Evolutionary conservation across 2,329 filamentous ascomycete species (phyloP).

Genomic region (Niveomyces coronatus): DNA sequence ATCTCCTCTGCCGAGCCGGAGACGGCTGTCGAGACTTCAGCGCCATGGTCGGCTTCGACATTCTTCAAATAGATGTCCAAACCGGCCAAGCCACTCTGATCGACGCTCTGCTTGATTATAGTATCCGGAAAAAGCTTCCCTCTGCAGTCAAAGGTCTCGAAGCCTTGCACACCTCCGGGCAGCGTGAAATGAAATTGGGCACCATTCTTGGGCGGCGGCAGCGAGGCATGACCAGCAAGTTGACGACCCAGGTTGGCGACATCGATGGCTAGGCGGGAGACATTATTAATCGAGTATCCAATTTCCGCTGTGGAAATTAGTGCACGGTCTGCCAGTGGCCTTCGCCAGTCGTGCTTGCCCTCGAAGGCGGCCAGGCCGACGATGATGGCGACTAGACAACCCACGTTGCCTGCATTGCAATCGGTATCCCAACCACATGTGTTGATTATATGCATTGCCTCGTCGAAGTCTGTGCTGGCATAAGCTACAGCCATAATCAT

Average conservation of each 20-base stretch:
- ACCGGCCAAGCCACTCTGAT: too few relatives aligned
- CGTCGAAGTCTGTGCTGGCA: conserved; percentile 19
- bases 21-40: too few relatives aligned
- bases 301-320: conserved; percentile 26
- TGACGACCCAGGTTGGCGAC: conserved; percentile 19
- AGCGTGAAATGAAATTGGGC: conserved; percentile 27
- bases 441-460: conserved; percentile 26
- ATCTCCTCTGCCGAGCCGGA: too few relatives aligned
- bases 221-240: conserved; percentile 14
- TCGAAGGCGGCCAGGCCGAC: conserved; percentile 21
- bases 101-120: neutral
- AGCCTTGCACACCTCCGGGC: conserved; percentile 26
- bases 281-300: conserved; percentile 27
- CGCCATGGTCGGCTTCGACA: too few relatives aligned
- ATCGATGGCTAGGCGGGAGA: conserved; percentile 21
- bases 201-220: conserved; percentile 20
- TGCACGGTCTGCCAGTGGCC: conserved; percentile 24
- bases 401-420: conserved; percentile 28
- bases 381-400: conserved; percentile 25
- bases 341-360: conserved; percentile 20
- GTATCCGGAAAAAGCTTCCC: too few relatives aligned
- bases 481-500: conserved; percentile 24
- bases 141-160: too few relatives aligned
- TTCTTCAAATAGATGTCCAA: too few relatives aligned
- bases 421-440: conserved; percentile 29